These are phyloP conservation scores for Babesia gibsoni DNA, from an alignment of 169 alveolate species.

Conservation along the genomic window DNA sequence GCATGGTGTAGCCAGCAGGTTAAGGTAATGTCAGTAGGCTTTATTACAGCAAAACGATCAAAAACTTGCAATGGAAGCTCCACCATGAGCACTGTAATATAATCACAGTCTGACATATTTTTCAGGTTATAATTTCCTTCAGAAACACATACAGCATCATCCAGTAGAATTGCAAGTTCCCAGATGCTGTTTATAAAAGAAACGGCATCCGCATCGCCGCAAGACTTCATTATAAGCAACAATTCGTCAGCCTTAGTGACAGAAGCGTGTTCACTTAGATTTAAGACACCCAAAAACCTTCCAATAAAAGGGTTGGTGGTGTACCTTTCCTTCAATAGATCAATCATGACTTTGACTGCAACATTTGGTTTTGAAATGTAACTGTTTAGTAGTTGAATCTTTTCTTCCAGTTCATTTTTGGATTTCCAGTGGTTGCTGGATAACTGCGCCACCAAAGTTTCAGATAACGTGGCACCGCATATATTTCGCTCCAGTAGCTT, in stretches of 20 bases:
- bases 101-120: background rate
- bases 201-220: background rate
- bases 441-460: background rate
- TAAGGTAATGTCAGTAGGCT: background rate
- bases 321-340: background rate
- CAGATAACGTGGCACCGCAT: background rate
- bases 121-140: background rate
- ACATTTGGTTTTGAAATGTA: background rate
- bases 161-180: background rate
- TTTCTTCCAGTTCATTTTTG: background rate
- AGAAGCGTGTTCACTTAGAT: background rate
- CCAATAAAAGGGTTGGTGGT: slow-evolving; percentile 14
- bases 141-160: background rate
- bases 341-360: background rate
- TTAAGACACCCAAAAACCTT: background rate
- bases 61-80: background rate
- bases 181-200: slow-evolving; percentile 3
- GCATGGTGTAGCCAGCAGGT: slow-evolving; percentile 20
- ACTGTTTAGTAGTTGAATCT: background rate
- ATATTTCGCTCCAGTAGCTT: background rate
- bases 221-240: background rate
- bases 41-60: background rate
- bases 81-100: background rate
- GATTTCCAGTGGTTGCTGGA: background rate
- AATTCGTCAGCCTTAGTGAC: background rate